Percentiles rank a stretch among this genome's conserved stretches.
phyloP scores from a whole-genome alignment of 2,329 filamentous ascomycete species.

The Rhinocladiella mackenziei region DNA sequence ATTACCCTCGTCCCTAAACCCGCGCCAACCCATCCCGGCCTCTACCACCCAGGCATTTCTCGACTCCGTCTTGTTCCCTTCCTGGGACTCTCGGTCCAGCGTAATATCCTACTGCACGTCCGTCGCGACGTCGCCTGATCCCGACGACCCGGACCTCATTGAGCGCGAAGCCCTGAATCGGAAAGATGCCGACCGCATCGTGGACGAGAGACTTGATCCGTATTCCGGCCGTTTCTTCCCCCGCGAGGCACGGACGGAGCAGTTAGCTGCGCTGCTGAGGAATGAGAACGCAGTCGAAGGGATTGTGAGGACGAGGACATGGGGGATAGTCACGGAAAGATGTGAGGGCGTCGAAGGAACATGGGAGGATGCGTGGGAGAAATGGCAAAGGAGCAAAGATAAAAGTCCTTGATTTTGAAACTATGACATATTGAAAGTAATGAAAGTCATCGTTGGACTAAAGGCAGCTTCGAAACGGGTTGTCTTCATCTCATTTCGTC shows the following conservation, averaged over 20 bases:
- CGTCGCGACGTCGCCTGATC: constrained; percentile 82
- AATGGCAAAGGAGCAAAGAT: constrained; percentile 15
- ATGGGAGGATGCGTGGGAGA: constrained; percentile 17
- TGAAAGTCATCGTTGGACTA: no score
- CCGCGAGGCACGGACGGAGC: constrained; percentile 73
- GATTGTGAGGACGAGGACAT: constrained; percentile 78
- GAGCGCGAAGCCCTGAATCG: constrained; percentile 66
- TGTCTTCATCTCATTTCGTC: no score
- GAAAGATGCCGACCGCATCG: constrained; percentile 65
- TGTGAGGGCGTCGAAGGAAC: constrained; percentile 55
- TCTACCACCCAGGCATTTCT: constrained; percentile 68
- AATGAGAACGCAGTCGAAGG: constrained; percentile 74
- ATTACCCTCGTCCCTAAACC: constrained; percentile 12
- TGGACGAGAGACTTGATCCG: constrained; percentile 87
- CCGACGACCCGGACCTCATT: constrained; percentile 74
- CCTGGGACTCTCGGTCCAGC: constrained; percentile 78
- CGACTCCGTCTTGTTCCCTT: constrained; percentile 73
- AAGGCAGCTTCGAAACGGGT: no score
- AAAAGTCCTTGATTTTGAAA: not conserved
- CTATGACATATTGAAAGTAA: not conserved
- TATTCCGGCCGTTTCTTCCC: constrained; percentile 83
- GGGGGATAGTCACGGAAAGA: constrained; percentile 71
- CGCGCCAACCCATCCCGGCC: constrained; percentile 36
- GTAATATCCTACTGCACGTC: constrained; percentile 84
- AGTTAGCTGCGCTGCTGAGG: constrained; percentile 66